Evolutionary conservation across 257 asterid species (phyloP).

Genomic region (Osmanthus fragrans): DNA sequence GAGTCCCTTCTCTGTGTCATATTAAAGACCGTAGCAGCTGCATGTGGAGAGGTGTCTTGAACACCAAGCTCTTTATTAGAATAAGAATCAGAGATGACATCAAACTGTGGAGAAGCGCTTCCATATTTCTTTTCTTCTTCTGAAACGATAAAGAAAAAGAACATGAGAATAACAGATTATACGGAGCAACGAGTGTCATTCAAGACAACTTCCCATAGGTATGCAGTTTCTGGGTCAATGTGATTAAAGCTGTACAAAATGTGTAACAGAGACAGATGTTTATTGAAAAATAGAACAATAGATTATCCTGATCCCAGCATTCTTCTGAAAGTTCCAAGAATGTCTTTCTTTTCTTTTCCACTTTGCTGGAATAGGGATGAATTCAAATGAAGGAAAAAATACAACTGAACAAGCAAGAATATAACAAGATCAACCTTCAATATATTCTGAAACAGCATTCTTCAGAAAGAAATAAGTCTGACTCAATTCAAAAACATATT

Average conservation of each 20-base stretch:
- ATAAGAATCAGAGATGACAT: constrained; percentile 27
- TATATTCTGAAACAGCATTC: neutral
- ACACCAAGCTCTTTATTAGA: constrained; percentile 17
- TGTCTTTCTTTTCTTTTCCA: neutral
- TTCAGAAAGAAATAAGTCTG: neutral
- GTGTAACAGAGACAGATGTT: neutral
- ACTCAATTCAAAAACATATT: neutral
- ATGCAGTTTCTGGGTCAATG: neutral
- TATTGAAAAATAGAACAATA: constrained; percentile 1
- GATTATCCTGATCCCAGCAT: neutral
- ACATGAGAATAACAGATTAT: constrained; percentile 16
- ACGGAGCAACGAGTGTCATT: constrained; percentile 8
- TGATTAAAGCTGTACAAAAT: neutral
- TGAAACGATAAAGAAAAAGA: constrained; percentile 31
- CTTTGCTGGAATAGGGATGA: neutral
- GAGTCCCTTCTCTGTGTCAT: constrained; percentile 15
- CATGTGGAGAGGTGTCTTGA: constrained; percentile 23
- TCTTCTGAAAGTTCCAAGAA: neutral
- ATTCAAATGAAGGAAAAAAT: neutral
- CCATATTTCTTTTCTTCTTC: constrained; percentile 53
- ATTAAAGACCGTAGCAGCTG: neutral
- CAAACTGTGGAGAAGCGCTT: constrained; percentile 48
- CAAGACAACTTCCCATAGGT: neutral
- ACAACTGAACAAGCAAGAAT: neutral
- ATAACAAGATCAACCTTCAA: neutral